Evolutionary conservation across 345 rosid genomes (phyloP).

Genomic region (Punica granatum): DNA sequence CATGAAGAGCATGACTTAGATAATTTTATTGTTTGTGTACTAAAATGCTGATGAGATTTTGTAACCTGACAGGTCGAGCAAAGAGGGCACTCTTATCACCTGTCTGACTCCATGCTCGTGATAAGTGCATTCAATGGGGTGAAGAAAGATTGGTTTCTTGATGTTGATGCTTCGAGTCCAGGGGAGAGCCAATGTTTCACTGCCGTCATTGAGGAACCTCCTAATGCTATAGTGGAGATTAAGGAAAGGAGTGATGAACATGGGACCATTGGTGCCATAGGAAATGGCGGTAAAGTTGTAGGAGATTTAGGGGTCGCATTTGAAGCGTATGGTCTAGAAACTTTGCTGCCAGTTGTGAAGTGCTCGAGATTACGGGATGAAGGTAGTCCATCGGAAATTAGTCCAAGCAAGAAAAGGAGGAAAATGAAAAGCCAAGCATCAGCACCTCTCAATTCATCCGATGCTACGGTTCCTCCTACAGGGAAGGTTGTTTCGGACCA

Average conservation of each 20-base stretch:
- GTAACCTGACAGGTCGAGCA: constrained; percentile 35
- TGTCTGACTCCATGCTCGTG: constrained; percentile 44
- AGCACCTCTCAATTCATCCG: constrained; percentile 15
- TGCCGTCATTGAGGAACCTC: constrained; percentile 3
- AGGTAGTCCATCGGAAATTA: constrained; percentile 3
- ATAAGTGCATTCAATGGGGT: constrained; percentile 36
- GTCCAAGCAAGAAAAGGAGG: constrained; percentile 20
- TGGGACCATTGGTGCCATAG: constrained; percentile 11
- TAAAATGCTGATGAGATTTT: not conserved
- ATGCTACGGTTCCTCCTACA: constrained; percentile 11
- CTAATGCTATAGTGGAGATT: constrained; percentile 9
- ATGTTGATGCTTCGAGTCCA: constrained; percentile 35
- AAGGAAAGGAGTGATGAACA: not conserved
- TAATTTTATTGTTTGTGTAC: not conserved
- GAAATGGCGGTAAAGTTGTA: constrained; percentile 9
- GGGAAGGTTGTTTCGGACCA: constrained; percentile 13
- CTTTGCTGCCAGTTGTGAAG: constrained; percentile 8
- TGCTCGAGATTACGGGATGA: constrained; percentile 12
- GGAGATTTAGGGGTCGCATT: not conserved
- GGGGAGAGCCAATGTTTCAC: constrained; percentile 3
- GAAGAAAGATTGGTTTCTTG: constrained; percentile 37
- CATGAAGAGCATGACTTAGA: not conserved
- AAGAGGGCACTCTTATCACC: constrained; percentile 34
- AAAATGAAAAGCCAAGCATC: constrained; percentile 28
- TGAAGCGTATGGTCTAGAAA: not conserved